phyloP scores from a whole-genome alignment of 441 rosid genomes.

The Euphorbia corollata region DNA sequence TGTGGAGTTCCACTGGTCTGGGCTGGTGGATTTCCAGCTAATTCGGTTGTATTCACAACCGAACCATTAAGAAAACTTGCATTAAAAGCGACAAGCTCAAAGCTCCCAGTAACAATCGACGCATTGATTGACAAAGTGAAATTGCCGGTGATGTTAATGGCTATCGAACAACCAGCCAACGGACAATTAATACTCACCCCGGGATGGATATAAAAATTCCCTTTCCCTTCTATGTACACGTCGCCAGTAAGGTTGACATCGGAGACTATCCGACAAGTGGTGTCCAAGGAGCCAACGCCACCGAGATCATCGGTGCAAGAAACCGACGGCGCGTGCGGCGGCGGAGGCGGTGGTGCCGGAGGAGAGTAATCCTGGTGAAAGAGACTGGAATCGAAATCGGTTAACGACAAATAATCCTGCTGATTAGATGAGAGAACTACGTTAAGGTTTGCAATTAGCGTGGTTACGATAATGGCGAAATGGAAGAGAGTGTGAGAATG shows the following conservation, averaged over 20 bases:
- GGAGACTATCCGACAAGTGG: conserved; percentile 69
- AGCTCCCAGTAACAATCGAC: conserved; percentile 54
- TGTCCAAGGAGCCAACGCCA: conserved; percentile 72
- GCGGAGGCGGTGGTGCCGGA: conserved; percentile 91
- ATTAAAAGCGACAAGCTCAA: conserved; percentile 57
- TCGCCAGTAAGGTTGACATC: conserved; percentile 76
- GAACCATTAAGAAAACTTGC: conserved; percentile 56
- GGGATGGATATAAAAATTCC: conserved; percentile 63
- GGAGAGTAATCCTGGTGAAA: conserved; percentile 91
- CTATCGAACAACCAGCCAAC: conserved; percentile 51
- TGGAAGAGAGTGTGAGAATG: conserved; percentile 19
- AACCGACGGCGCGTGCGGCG: conserved; percentile 79
- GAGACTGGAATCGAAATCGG: conserved; percentile 38
- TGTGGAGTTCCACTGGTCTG: conserved; percentile 94
- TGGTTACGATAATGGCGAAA: conserved; percentile 8
- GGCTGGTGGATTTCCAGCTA: conserved; percentile 76
- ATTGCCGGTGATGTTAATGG: conserved; percentile 68
- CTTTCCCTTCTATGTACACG: conserved; percentile 77
- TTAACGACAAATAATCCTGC: conserved; percentile 26
- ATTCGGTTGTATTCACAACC: conserved; percentile 60
- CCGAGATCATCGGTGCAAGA: conserved; percentile 89
- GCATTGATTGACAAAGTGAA: conserved; percentile 60
- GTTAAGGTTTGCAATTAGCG: conserved; percentile 33
- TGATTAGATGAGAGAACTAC: conserved; percentile 22
- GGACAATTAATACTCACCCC: conserved; percentile 66